Conservation (phyloP, 2,329 filamentous ascomycete species). For the Sporothrix curviconia region DNA sequence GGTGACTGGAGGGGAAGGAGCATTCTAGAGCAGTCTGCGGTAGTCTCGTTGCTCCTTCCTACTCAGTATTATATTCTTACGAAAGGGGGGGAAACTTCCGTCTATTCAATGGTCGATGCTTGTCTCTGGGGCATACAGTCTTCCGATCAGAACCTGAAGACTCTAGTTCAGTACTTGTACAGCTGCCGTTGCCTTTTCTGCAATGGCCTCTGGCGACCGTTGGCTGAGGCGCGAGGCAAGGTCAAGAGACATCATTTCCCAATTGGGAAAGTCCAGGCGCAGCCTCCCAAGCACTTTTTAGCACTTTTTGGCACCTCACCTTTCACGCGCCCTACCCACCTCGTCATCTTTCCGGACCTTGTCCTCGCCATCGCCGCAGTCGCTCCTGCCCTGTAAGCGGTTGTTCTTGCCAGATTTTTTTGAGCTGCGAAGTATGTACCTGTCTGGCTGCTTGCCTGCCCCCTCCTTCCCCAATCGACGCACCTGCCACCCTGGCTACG, state of each 20-base stretch:
- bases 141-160: no score
- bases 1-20: no score
- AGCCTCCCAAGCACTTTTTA: neutral
- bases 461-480: neutral
- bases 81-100: neutral
- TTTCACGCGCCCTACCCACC: neutral
- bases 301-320: neutral
- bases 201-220: neutral
- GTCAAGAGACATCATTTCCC: neutral
- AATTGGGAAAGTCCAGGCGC: constrained; percentile 11
- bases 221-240: neutral
- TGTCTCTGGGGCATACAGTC: neutral
- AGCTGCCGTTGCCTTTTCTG: neutral
- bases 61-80: neutral
- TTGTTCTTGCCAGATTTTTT: no score
- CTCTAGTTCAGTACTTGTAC: no score
- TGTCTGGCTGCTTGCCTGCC: neutral
- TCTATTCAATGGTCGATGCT: neutral
- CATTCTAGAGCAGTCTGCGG: neutral
- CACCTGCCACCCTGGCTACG: neutral
- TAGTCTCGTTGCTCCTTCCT: neutral
- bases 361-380: constrained; percentile 4
- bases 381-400: constrained; percentile 4
- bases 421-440: no score
- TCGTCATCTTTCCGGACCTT: neutral